Base-by-base conservation (phyloP, 805 yeast genomes). In the Starmerella ratchasimensis region DNA sequence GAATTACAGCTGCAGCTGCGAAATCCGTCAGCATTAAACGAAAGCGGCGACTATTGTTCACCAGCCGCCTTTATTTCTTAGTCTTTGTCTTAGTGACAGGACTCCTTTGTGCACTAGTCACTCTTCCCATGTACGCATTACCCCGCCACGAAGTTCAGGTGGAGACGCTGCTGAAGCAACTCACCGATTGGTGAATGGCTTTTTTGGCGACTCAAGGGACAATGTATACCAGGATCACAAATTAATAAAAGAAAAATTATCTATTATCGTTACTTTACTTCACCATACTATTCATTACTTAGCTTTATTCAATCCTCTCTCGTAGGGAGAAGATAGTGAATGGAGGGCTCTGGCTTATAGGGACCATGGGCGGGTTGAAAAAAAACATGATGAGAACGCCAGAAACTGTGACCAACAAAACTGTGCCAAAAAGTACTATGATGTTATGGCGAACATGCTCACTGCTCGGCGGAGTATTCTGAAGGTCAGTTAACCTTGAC, bases 21-120 rank as follows among this genome's bases (percentile, higher is more conserved):
- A 66, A 28, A 8, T 81, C 93, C 44, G 93, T 93, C 50, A 76
- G 80, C 54, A 74, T 76, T 56, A 75, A 90, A n/a, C 66, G 32
- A 78, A 64, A 78, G 77, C 90, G 78, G 61, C 78, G 83, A 25
- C 71, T 37, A 3, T 18, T 29, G 2, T 11, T n/a, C 3, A 20
- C 11, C 9, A 38, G 50, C 7, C 34, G 41, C 7, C n/a, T 24
- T 16, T 47, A 36, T 28, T 42, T 39, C 20, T 36, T 34, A 4
- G 15, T 43, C 6, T 37, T 45, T 21, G 19, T 43, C 1, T 17
- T 31, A 1, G 30, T 34, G 14, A 16, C 23, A 8, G 34, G 36
- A 0, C 18, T 16, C 9, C 36, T 49, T 3, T 36, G 16, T 1
- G 28, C 17, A 2, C n/a, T 37, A 11, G 6, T 42, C 8, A 14